Evolutionary conservation across 1,139 yeast species (phyloP).

Genomic region (Hyphopichia fennica): DNA sequence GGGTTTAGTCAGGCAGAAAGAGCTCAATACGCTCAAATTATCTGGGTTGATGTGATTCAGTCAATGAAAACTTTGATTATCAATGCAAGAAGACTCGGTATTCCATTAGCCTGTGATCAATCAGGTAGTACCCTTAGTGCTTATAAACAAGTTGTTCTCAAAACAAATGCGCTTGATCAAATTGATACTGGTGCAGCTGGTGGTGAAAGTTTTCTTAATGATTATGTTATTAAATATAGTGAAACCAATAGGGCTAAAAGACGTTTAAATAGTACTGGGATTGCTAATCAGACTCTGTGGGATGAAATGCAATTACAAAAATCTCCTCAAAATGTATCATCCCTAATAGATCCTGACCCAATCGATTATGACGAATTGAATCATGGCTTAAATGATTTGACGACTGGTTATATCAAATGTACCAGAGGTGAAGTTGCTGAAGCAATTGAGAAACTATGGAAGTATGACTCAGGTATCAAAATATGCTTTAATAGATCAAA

Average conservation of each 20-base stretch:
- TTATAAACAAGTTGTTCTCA: conserved; percentile 50
- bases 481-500: conserved; percentile 63
- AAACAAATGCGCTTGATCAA: conserved; percentile 59
- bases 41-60: conserved; percentile 91
- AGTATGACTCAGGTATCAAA: conserved; percentile 62
- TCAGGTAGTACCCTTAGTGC: conserved; percentile 42
- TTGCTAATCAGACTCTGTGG: conserved; percentile 48
- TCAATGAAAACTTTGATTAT: conserved; percentile 80
- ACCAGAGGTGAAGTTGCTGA: conserved; percentile 54
- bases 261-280: conserved; percentile 55
- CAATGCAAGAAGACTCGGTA: conserved; percentile 65
- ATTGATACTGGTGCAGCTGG: conserved; percentile 72
- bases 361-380: conserved; percentile 2
- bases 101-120: conserved; percentile 62
- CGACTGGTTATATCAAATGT: conserved; percentile 2
- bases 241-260: conserved; percentile 53
- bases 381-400: conserved; percentile 7
- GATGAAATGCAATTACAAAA: conserved; percentile 17
- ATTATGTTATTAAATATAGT: conserved; percentile 63
- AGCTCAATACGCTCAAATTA: conserved; percentile 79
- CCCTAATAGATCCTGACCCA: neutral
- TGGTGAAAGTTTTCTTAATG: conserved; percentile 61
- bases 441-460: conserved; percentile 71
- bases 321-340: neutral
- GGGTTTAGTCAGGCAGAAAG: conserved; percentile 84